phyloP scores from a whole-genome alignment of 768 basidiomycete species.

The Trametes sanguinea region DNA sequence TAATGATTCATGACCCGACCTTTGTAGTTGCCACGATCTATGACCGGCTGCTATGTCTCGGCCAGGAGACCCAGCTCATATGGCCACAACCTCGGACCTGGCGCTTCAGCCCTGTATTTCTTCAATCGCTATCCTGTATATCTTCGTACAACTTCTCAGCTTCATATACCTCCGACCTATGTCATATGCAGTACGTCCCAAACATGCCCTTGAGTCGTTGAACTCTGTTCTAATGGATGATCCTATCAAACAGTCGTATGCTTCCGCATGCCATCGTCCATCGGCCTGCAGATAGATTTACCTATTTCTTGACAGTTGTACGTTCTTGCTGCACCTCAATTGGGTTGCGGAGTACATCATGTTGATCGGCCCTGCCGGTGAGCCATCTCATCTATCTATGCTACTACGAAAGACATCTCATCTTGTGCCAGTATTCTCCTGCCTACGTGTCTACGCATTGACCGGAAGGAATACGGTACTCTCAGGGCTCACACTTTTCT shows the following conservation, averaged over 20 bases:
- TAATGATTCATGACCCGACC: no score
- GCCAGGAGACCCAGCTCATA: not conserved
- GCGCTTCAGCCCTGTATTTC: not conserved
- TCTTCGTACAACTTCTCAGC: not conserved
- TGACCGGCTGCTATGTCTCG: not conserved
- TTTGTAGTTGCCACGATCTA: not conserved
- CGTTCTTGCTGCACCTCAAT: not conserved
- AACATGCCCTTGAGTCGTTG: no score
- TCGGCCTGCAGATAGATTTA: not conserved
- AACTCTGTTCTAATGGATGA: no score
- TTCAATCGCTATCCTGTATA: not conserved
- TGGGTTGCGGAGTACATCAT: not conserved
- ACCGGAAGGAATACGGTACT: not conserved
- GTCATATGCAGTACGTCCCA: no score
- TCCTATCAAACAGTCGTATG: no score
- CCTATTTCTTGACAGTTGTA: not conserved
- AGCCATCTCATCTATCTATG: no score
- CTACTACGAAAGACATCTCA: no score
- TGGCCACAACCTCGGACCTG: not conserved
- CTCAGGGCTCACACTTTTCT: not conserved
- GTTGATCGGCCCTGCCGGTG: not conserved
- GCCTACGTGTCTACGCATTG: not conserved
- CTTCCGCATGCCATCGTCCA: no score
- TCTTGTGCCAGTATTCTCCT: not conserved
- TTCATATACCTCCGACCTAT: no score